Evolutionary conservation across 106 monocot species (phyloP).

Genomic region (Agapanthus africanus): DNA sequence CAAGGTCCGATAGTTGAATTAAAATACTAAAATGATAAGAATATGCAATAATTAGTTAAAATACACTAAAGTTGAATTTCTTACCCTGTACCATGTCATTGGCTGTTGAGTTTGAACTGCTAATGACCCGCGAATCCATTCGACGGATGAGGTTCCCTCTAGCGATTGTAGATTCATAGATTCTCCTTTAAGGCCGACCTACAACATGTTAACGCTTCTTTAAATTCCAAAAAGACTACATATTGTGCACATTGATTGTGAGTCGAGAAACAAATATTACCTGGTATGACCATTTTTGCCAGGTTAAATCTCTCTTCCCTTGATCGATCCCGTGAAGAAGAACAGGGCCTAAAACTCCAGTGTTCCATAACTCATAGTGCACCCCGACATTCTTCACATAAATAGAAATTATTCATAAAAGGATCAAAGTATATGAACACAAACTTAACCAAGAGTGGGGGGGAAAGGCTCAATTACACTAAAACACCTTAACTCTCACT

Average conservation of each 20-base stretch:
- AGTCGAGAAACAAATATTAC: conserved; percentile 22
- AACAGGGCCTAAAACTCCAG: conserved; percentile 86
- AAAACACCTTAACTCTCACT: background rate
- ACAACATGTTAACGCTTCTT: background rate
- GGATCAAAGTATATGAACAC: no score
- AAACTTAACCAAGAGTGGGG: no score
- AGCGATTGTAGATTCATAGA: conserved; percentile 82
- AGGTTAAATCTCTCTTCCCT: conserved; percentile 78
- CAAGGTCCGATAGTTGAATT: background rate
- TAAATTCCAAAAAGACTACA: background rate
- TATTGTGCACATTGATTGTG: background rate
- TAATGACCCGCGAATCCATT: conserved; percentile 80
- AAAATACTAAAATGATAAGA: background rate
- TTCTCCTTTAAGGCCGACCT: conserved; percentile 91
- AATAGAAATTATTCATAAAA: background rate
- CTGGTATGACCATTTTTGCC: conserved; percentile 97
- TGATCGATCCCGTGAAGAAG: conserved; percentile 72
- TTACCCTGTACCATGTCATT: conserved; percentile 87
- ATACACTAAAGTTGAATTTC: background rate
- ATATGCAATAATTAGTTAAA: background rate
- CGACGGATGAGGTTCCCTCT: conserved; percentile 68
- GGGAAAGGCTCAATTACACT: no score
- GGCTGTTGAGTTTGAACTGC: conserved; percentile 58
- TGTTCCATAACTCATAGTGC: conserved; percentile 88
- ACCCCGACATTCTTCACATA: conserved; percentile 68